A percentile compares a stretch with the other conserved stretches of the same genome.
These are phyloP conservation scores for Nannochloropsis granulata DNA, from an alignment of 108 stramenopile species.

Conservation along the genomic window DNA sequence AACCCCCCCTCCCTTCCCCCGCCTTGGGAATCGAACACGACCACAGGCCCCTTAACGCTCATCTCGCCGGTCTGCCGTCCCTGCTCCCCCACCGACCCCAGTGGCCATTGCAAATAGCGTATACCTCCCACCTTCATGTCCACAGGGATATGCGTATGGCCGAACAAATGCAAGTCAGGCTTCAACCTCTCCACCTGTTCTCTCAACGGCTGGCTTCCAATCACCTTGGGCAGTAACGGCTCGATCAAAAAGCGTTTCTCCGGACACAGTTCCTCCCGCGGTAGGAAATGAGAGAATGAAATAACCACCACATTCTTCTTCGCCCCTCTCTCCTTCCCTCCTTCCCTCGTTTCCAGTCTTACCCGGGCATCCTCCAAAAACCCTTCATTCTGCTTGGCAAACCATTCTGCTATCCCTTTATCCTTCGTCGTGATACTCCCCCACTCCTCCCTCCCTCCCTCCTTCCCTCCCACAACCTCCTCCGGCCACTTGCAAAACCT, in stretches of 20 bases:
- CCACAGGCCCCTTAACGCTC: conserved; percentile 3
- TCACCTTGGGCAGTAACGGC: conserved; percentile 32
- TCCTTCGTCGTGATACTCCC: neutral
- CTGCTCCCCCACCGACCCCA: conserved; percentile 11
- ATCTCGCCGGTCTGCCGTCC: neutral
- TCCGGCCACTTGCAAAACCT: conserved; percentile 22
- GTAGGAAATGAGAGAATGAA: conserved; percentile 42
- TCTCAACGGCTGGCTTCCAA: conserved; percentile 9
- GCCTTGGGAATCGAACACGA: conserved; percentile 5
- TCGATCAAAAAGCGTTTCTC: conserved; percentile 38
- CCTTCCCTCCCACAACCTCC: neutral
- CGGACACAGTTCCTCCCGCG: conserved; percentile 34
- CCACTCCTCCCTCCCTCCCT: neutral
- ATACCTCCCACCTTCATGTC: conserved; percentile 22
- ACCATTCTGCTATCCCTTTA: conserved; percentile 2
- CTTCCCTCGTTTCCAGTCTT: neutral
- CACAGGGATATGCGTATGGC: conserved; percentile 40
- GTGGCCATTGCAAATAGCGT: conserved; percentile 23
- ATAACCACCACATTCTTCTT: neutral
- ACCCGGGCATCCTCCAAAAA: neutral
- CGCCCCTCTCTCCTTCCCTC: no score
- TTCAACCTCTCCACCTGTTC: conserved; percentile 19
- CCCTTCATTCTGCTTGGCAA: neutral
- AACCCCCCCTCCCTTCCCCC: neutral
- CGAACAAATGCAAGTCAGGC: conserved; percentile 38